phyloP scores from a whole-genome alignment of 2,329 filamentous ascomycete genomes.

The Diaporthe ampelina region DNA sequence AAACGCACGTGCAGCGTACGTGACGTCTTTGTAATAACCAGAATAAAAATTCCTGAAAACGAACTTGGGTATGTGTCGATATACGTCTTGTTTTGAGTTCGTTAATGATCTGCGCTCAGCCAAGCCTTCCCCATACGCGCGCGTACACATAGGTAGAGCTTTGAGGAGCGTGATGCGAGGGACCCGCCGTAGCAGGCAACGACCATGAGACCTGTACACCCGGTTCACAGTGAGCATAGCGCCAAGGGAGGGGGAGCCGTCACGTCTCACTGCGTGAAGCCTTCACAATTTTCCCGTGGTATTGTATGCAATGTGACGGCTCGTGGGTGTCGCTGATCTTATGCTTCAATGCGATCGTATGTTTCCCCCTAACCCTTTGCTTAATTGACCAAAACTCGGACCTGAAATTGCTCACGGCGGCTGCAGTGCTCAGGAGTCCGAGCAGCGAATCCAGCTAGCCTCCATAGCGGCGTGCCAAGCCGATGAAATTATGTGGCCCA shows the following conservation, averaged over 20 bases:
- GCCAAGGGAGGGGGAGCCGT: not conserved
- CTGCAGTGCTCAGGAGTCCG: constrained; percentile 26
- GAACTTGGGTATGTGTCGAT: not conserved
- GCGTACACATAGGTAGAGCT: not conserved
- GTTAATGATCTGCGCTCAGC: not conserved
- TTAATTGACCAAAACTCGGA: not conserved
- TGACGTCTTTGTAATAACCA: not conserved
- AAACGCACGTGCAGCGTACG: not conserved
- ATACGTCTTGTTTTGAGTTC: not conserved
- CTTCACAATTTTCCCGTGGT: not conserved
- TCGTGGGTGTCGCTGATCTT: not conserved
- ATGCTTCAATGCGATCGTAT: not conserved
- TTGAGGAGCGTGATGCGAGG: not conserved
- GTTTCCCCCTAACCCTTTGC: not conserved
- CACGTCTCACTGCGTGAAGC: not conserved
- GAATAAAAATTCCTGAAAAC: not conserved
- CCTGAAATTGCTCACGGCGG: not conserved
- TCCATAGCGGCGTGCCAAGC: not conserved
- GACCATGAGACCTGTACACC: not conserved
- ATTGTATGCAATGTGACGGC: not conserved
- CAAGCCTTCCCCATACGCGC: not conserved
- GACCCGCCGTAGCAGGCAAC: not conserved
- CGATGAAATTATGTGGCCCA: constrained; percentile 8
- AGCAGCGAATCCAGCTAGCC: constrained; percentile 1
- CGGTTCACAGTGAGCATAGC: not conserved